Base-by-base conservation (phyloP, 2,329 filamentous ascomycete species). In the Chalara sp. region DNA sequence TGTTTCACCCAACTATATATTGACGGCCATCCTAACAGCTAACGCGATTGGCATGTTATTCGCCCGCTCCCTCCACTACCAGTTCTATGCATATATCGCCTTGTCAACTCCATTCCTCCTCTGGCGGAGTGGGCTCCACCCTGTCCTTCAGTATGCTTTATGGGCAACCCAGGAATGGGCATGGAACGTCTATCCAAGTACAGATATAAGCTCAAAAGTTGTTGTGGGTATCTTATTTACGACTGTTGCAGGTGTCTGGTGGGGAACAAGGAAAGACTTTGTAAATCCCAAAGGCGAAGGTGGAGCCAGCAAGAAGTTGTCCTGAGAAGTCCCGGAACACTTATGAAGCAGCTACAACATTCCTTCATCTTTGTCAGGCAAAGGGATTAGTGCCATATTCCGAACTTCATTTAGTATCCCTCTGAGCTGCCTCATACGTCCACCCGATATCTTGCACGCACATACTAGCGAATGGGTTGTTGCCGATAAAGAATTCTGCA, bases 131-230 rank as follows among this genome's bases (percentile, higher is more conserved):
- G 79, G 79, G 0, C 67, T 82, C 59, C 78, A 82, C 57, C 81
- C 82, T 0, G 58, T 81, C 8, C 62, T 81, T 46, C 75, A 84
- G 53, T 80, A 80, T 64, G 64, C 65, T 7, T 58, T 84, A 7
- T 88, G 83, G 81, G 75, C 70, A 3, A 72, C 76, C 52, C 85
- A 89, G 62, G 85, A 89, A 65, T 84, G 80, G 78, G 83, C 81
- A 10, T 89, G 85, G 85, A 87, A 88, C 63, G 76, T 84, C 7
- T 89, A 82, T 66, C 85, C 85, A 11, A 86, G 83, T 65, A 86
- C 84, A 33, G 68, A 75, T 49, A 56, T 65, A 35, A 87, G 84
- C 66, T 87, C 84, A 5, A 67, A 70, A 55, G 71, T 77, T 5
- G 91, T 90, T 6, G 87, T 99, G 11, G 76, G 75, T 29, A 80